phyloP scores from a whole-genome alignment of 139 green algal species.

The Chlorella sorokiniana region DNA sequence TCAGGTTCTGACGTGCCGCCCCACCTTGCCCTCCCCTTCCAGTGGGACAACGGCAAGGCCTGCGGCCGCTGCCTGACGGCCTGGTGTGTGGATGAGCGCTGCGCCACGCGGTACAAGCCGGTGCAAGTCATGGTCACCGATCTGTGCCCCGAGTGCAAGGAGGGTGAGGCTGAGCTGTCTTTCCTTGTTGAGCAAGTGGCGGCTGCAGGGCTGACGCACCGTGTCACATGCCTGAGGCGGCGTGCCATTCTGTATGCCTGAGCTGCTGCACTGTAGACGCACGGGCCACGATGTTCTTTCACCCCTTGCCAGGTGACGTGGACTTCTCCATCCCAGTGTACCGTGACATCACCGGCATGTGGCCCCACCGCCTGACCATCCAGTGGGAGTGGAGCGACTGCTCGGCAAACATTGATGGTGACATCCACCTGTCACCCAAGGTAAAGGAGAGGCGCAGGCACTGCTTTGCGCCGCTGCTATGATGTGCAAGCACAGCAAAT shows the following conservation, averaged over 20 bases:
- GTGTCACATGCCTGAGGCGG: no score
- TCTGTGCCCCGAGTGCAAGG: slow-evolving; percentile 25
- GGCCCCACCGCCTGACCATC: slow-evolving; percentile 31
- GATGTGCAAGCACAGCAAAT: no score
- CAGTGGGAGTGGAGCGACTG: slow-evolving; percentile 37
- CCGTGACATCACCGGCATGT: slow-evolving; percentile 30
- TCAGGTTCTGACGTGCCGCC: background rate
- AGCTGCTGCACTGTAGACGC: background rate
- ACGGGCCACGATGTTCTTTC: no score
- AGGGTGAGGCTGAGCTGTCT: background rate
- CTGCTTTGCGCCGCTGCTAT: background rate
- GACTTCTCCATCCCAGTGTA: slow-evolving; percentile 34
- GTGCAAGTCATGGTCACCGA: slow-evolving; percentile 14
- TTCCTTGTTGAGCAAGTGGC: no score
- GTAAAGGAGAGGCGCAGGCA: background rate
- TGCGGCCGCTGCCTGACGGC: slow-evolving; percentile 23
- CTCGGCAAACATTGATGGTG: slow-evolving; percentile 63
- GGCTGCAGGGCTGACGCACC: background rate
- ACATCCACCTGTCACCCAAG: slow-evolving; percentile 58
- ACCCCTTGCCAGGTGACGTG: slow-evolving; percentile 31
- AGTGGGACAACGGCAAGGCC: slow-evolving; percentile 19
- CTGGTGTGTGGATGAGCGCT: slow-evolving; percentile 26
- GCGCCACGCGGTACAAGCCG: background rate
- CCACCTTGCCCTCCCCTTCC: background rate
- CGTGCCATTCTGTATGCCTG: background rate